Evolutionary conservation across 2,329 filamentous ascomycete genomes (phyloP), one percentile per base, ranked within the genome.

Genomic region (Cryphonectria naterciae): DNA sequence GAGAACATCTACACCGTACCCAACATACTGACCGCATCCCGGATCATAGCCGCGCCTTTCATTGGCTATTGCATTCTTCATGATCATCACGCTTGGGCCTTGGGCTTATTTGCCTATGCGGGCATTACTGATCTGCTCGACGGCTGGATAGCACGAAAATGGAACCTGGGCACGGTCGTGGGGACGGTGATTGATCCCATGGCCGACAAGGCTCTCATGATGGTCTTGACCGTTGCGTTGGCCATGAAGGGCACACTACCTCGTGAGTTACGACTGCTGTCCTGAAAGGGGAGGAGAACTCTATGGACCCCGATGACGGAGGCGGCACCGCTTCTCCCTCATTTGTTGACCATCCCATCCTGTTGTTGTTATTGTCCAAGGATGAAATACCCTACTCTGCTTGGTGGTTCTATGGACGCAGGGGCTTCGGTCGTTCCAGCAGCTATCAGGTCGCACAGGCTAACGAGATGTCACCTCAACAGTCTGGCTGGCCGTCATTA

Each of bases 1-100:
- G 96, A 99, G 82, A 94, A 99, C 78, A 97, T 99, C 78, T 98
- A 97, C 84, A 99, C 94, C 49, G 79, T 99, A n/a, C 96, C 96
- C 56, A 99, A 99, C 79, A 86, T 97, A 73, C 87, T 99, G 68
- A 99, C 96, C 1, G 91, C 95, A 75, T 93, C 94, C 2, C 92
- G 96, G 2, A 88, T 99, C 54, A 79, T 93, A 66, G 92, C 93
- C 1, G 93, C 96, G 0, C 96, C 96, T 0, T 85, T 92, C 41
- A 89, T 98, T 63, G 96, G 95, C 69, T 98, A 97, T 79, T 89
- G 96, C 32, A 91, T 99, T 70, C 86, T 98, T 2, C 88, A 97
- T 75, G 92, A 96, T 78, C 87, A 94, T 60, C 92, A 97, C 79
- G 86, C 88, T 43, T 90, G 89, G 82, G 94, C 96, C 0, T 85